Evolutionary conservation across 1,284 basidiomycete genomes (phyloP).

Genomic region (Cryptococcus sp.): DNA sequence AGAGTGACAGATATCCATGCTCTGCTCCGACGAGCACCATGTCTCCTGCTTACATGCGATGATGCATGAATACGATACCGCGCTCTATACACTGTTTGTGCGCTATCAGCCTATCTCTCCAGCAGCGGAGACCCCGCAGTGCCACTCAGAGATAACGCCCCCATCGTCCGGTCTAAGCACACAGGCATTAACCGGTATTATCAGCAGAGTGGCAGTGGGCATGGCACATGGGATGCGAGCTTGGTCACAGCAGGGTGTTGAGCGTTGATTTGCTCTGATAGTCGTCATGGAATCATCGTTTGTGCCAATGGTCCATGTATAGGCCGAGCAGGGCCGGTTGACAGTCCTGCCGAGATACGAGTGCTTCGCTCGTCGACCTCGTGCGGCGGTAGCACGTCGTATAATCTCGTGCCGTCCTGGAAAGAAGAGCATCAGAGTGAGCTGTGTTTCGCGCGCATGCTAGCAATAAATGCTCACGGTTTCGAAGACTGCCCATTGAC

Average conservation of each 20-base stretch:
- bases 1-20: too few species aligned
- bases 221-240: not conserved
- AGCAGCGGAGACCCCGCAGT: too few species aligned
- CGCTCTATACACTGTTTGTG: too few species aligned
- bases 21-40: too few species aligned
- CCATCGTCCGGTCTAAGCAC: too few species aligned
- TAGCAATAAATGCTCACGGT: conserved; percentile 33
- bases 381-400: conserved; percentile 38
- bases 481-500: conserved; percentile 48
- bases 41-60: too few species aligned
- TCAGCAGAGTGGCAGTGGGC: not conserved
- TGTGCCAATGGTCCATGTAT: conserved; percentile 30
- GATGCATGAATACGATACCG: too few species aligned
- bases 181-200: too few species aligned
- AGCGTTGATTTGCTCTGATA: not conserved
- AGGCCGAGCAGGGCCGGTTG: conserved; percentile 31
- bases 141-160: too few species aligned
- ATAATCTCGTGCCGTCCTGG: conserved; percentile 41
- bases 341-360: conserved; percentile 31
- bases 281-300: conserved; percentile 33
- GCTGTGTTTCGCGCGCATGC: conserved; percentile 5
- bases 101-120: too few species aligned
- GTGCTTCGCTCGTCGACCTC: conserved; percentile 35
- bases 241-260: not conserved
- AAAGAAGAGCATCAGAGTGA: not conserved